Base-by-base conservation (phyloP, 2,329 filamentous ascomycete species). In the Grosmannia huntii region DNA sequence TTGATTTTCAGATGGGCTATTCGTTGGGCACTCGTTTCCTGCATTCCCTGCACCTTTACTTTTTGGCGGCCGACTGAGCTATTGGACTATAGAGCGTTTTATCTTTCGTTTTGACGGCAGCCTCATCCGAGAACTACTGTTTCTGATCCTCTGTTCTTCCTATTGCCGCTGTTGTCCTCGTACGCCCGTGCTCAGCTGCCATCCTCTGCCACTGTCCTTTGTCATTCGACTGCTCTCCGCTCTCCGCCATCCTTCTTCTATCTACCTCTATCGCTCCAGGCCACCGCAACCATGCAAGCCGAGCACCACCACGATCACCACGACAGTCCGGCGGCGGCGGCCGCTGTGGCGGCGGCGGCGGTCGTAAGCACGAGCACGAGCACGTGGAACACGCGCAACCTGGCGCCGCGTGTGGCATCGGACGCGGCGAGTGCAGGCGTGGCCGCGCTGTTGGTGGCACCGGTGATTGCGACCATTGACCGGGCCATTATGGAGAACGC, bases 401-500 rank as follows among this genome's bases (percentile, higher is more conserved):
- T 64, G 7, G 59, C 59, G 12, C 64, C 67, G 61, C 72, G 77
- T 2, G 70, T 73, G 1, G 73, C 72, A 33, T 68, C 66, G 9
- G 66, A 67, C 21, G 67, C 68, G 1, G 65, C 53, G n/a, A 76
- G 66, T 65, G 90, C 89, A 1, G 78, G 81, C 2, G 79, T 81
- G 52, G 89, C 90, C 12, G 89, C 86, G 2, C 80, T 79, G 7
- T 74, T 94, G 61, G 86, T 96, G 53, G 89, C 90, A 57, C 90
- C 91, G 1, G 69, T 95, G 46, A 92, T 96, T 62, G 87, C 87
- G 44, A 86, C 94, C 63, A 94, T 96, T 71, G 90, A 96, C 71
- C 83, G 86, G 87, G 85, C 82, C 60, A 89, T 90, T 66, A 90
- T 90, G 75, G 86, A 90, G 72, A 90, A 90, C 69, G 85, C 87